phyloP scores from a whole-genome alignment of 2,329 filamentous ascomycete genomes.

The Lomentospora prolificans region DNA sequence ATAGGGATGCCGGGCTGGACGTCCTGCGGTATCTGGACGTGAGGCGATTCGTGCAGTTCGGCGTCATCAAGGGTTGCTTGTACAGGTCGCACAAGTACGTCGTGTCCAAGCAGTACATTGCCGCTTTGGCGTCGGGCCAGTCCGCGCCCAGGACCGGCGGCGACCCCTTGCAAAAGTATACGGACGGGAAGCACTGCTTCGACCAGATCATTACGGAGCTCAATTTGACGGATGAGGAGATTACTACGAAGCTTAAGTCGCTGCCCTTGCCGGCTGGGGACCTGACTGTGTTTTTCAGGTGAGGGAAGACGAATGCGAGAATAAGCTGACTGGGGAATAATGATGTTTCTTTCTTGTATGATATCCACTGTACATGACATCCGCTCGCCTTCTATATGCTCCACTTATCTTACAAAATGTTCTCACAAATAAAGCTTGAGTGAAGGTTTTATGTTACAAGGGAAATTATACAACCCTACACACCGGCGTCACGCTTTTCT shows the following conservation, averaged over 20 bases:
- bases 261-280: constrained; percentile 43
- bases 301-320: not conserved
- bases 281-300: constrained; percentile 44
- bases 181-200: constrained; percentile 66
- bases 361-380: not conserved
- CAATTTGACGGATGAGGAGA: constrained; percentile 58
- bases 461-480: not conserved
- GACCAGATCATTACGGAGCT: constrained; percentile 76
- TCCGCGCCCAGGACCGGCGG: constrained; percentile 28
- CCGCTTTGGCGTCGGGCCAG: constrained; percentile 44
- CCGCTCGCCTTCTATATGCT: not conserved
- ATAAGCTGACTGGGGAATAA: not conserved
- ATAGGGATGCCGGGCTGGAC: constrained; percentile 55
- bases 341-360: not conserved
- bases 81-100: constrained; percentile 92
- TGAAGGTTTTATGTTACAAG: constrained; percentile 4
- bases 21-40: constrained; percentile 73
- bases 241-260: constrained; percentile 57
- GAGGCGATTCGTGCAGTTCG: constrained; percentile 86
- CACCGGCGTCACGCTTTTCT: not conserved
- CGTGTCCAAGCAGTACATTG: constrained; percentile 55
- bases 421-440: not conserved
- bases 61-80: constrained; percentile 86
- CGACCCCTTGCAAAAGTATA: constrained; percentile 53
- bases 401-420: constrained; percentile 1